These are phyloP conservation scores for Tephrocybe sp. DNA, from an alignment of 768 basidiomycete genomes.

Conservation along the genomic window DNA sequence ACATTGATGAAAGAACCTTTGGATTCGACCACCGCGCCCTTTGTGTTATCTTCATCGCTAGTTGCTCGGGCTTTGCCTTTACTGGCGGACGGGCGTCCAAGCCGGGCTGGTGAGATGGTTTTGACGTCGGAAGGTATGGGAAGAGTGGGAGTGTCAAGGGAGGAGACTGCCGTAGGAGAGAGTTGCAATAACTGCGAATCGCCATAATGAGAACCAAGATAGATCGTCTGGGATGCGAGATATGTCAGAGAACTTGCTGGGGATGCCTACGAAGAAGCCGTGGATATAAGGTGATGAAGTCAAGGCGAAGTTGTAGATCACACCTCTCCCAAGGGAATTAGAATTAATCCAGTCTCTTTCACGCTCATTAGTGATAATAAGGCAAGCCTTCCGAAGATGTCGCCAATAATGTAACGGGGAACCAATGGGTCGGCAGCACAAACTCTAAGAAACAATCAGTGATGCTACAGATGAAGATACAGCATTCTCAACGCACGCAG, in stretches of 20 bases:
- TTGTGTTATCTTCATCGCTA: slow-evolving; percentile 32
- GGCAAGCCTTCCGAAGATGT: slow-evolving; percentile 68
- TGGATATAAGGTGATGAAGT: slow-evolving; percentile 1
- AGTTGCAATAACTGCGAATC: slow-evolving; percentile 79
- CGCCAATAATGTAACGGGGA: slow-evolving; percentile 60
- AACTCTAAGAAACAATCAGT: slow-evolving; percentile 31
- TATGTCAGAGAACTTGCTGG: slow-evolving; percentile 72
- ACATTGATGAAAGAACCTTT: slow-evolving; percentile 60
- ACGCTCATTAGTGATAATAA: slow-evolving; percentile 57
- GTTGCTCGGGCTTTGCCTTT: slow-evolving; percentile 40
- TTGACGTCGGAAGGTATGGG: slow-evolving; percentile 50
- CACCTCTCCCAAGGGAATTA: slow-evolving; percentile 76
- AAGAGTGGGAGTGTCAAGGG: slow-evolving; percentile 42
- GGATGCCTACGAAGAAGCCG: slow-evolving; percentile 51
- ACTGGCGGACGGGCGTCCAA: slow-evolving; percentile 28
- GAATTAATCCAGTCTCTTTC: slow-evolving; percentile 42
- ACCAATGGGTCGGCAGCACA: slow-evolving; percentile 47
- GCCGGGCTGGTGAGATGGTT: slow-evolving; percentile 35
- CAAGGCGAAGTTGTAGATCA: slow-evolving; percentile 6
- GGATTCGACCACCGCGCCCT: slow-evolving; percentile 50
- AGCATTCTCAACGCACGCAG: slow-evolving; percentile 46
- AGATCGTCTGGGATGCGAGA: slow-evolving; percentile 67
- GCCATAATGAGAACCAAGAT: slow-evolving; percentile 79
- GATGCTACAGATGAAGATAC: not conserved
- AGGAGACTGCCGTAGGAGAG: slow-evolving; percentile 42